Conservation (phyloP, 495 filamentous ascomycete genomes). For the Daldinia grandis region DNA sequence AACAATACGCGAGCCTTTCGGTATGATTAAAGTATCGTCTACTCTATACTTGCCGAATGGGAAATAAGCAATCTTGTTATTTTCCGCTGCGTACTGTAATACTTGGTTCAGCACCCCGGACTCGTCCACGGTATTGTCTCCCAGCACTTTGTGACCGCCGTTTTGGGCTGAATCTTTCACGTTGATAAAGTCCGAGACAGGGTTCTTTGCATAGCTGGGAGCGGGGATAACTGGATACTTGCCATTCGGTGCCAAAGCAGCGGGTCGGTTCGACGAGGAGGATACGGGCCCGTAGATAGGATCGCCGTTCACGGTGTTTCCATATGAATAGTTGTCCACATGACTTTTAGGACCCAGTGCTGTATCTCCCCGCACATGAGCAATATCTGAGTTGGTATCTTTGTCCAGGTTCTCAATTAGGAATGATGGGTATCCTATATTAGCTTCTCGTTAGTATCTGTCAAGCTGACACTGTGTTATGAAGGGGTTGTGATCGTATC, state of each 20-base stretch:
- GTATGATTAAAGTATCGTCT: slow-evolving; percentile 58
- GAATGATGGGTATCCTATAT: slow-evolving; percentile 48
- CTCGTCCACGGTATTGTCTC: slow-evolving; percentile 52
- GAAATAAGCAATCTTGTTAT: slow-evolving; percentile 55
- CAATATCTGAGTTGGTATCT: slow-evolving; percentile 46
- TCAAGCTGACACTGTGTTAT: neutral
- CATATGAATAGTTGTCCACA: slow-evolving; percentile 50
- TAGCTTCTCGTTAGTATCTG: neutral
- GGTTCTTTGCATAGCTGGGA: slow-evolving; percentile 50
- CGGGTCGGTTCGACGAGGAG: slow-evolving; percentile 41
- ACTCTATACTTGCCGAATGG: slow-evolving; percentile 61
- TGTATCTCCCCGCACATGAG: slow-evolving; percentile 42
- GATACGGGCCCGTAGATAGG: slow-evolving; percentile 65
- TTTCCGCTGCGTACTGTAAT: slow-evolving; percentile 46
- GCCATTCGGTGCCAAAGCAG: slow-evolving; percentile 45
- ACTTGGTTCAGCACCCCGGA: slow-evolving; percentile 51
- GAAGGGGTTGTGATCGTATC: neutral
- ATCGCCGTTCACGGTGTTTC: slow-evolving; percentile 67
- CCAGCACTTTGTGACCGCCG: slow-evolving; percentile 48
- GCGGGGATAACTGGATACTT: slow-evolving; percentile 47
- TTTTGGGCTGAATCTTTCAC: slow-evolving; percentile 55
- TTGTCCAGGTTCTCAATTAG: slow-evolving; percentile 55
- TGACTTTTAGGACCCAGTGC: slow-evolving; percentile 37
- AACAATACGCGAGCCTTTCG: slow-evolving; percentile 62
- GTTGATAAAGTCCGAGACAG: slow-evolving; percentile 53